These are phyloP conservation scores for Roridomyces roridus DNA, from an alignment of 768 basidiomycete species.

Conservation along the genomic window DNA sequence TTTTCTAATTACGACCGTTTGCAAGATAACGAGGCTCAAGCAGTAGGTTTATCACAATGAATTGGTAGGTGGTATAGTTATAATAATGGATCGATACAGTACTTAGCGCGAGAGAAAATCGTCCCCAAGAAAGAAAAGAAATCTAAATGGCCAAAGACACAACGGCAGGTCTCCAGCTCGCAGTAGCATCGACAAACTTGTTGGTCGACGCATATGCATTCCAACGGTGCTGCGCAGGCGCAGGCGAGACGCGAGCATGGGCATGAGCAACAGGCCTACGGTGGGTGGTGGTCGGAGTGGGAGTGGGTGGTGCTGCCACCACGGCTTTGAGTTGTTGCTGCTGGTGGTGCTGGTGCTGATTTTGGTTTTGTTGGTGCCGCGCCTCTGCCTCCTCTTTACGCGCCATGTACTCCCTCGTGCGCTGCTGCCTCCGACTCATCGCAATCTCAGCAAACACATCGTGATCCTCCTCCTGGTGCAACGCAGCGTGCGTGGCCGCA, in stretches of 20 bases:
- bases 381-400: background rate
- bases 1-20: no score
- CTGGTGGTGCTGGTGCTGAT: no score
- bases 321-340: no score
- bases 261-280: no score
- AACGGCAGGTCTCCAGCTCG: slow-evolving; percentile 8
- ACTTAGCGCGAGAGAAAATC: no score
- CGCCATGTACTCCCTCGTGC: slow-evolving; percentile 15
- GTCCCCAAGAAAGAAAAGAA: background rate
- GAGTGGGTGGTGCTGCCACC: no score
- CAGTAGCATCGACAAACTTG: slow-evolving; percentile 15
- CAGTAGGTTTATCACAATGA: background rate
- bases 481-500: background rate
- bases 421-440: slow-evolving; percentile 4
- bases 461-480: background rate
- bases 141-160: slow-evolving; percentile 3
- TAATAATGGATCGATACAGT: slow-evolving; percentile 5
- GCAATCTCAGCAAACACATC: background rate
- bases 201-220: background rate
- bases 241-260: background rate
- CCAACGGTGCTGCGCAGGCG: slow-evolving; percentile 7
- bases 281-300: no score
- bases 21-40: no score
- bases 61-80: background rate
- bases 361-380: no score